A percentile compares a stretch with the other conserved stretches of the same genome.
phyloP scores from a whole-genome alignment of 2,329 filamentous ascomycete genomes.

The Hypoxylon sp. region DNA sequence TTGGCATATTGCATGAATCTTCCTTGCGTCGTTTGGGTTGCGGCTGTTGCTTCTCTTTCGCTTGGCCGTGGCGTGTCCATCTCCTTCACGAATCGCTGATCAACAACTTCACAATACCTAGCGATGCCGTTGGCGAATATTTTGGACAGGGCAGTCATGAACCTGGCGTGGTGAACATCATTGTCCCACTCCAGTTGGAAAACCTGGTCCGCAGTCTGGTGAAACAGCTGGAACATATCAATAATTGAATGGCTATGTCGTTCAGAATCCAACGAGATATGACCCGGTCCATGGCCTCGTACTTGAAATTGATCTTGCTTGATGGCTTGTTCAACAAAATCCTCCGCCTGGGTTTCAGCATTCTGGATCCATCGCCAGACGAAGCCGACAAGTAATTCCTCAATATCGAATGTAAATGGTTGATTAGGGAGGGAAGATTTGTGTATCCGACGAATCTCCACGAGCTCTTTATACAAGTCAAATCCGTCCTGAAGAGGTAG shows the following conservation, averaged over 20 bases:
- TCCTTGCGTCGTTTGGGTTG: slow-evolving; percentile 84
- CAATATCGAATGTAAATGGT: slow-evolving; percentile 87
- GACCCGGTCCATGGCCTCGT: slow-evolving; percentile 68
- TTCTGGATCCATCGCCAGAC: slow-evolving; percentile 94
- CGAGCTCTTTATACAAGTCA: slow-evolving; percentile 87
- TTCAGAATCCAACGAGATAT: slow-evolving; percentile 77
- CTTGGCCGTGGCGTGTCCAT: slow-evolving; percentile 93
- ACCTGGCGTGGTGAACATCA: slow-evolving; percentile 91
- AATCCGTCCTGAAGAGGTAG: slow-evolving; percentile 93
- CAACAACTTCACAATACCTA: slow-evolving; percentile 90
- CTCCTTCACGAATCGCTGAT: slow-evolving; percentile 84
- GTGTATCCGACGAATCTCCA: slow-evolving; percentile 85
- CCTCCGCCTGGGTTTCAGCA: slow-evolving; percentile 80
- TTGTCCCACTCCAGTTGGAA: slow-evolving; percentile 90
- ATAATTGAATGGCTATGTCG: slow-evolving; percentile 93
- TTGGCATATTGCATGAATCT: slow-evolving; percentile 93
- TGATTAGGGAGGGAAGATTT: slow-evolving; percentile 74
- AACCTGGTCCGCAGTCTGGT: slow-evolving; percentile 88
- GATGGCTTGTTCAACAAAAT: slow-evolving; percentile 89
- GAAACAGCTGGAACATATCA: slow-evolving; percentile 93
- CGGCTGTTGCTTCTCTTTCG: slow-evolving; percentile 73
- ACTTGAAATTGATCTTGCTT: slow-evolving; percentile 89
- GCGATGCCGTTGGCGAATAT: slow-evolving; percentile 84
- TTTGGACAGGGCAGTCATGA: slow-evolving; percentile 93
- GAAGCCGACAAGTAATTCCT: slow-evolving; percentile 85